Conservation (phyloP, 352 stramenopile genomes). For the Pythium phragmitis region DNA sequence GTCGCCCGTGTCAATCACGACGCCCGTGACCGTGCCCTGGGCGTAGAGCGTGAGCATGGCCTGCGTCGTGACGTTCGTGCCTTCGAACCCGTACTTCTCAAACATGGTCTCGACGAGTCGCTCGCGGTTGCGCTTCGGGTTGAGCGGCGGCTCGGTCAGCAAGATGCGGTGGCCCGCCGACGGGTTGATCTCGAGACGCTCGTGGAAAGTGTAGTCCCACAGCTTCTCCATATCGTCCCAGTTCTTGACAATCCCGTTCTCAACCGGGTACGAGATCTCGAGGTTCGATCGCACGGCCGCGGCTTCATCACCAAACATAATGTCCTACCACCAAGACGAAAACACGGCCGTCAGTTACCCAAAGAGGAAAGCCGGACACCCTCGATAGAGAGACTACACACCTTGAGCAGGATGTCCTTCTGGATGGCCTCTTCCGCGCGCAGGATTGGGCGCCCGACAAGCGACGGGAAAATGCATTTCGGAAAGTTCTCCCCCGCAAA, state of each 20-base stretch:
- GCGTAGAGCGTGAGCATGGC: slow-evolving; percentile 94
- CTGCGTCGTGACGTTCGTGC: slow-evolving; percentile 90
- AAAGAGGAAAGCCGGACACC: neutral
- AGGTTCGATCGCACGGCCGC: slow-evolving; percentile 87
- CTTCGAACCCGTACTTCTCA: slow-evolving; percentile 91
- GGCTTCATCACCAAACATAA: slow-evolving; percentile 95
- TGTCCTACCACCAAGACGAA: slow-evolving; percentile 53
- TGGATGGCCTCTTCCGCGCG: slow-evolving; percentile 91
- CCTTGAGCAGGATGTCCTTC: slow-evolving; percentile 84
- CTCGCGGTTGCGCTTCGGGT: slow-evolving; percentile 91
- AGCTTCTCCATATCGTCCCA: slow-evolving; percentile 98
- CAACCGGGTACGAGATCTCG: slow-evolving; percentile 90
- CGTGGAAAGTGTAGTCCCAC: slow-evolving; percentile 96
- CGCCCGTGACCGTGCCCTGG: slow-evolving; percentile 86
- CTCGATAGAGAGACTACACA: slow-evolving; percentile 12
- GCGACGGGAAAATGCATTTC: slow-evolving; percentile 92
- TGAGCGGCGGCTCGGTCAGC: slow-evolving; percentile 91
- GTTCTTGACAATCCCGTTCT: slow-evolving; percentile 97
- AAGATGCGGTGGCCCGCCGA: slow-evolving; percentile 82
- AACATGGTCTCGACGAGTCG: slow-evolving; percentile 93
- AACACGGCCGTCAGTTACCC: neutral
- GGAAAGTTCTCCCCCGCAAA: slow-evolving; percentile 96
- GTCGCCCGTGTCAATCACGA: slow-evolving; percentile 93
- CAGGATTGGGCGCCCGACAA: slow-evolving; percentile 93
- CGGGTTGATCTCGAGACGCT: slow-evolving; percentile 80